Percentiles rank a stretch among this genome's conserved stretches.
phyloP scores from a whole-genome alignment of 2,329 filamentous ascomycete species.

The Xenoacremonium recifei region DNA sequence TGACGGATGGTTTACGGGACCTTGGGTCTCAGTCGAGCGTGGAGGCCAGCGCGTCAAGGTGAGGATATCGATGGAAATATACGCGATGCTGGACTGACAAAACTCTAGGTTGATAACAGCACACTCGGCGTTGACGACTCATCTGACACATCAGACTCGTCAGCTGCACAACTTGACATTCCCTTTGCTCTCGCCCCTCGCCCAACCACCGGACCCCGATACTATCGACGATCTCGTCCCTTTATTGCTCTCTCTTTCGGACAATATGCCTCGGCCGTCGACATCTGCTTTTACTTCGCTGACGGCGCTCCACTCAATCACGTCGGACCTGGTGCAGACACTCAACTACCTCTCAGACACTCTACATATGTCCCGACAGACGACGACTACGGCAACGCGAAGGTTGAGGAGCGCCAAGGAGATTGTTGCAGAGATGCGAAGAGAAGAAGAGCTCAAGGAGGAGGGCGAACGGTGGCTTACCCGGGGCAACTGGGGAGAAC shows the following conservation, averaged over 20 bases:
- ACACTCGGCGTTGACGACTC: slow-evolving; percentile 71
- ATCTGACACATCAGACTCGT: slow-evolving; percentile 73
- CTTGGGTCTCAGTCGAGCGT: slow-evolving; percentile 71
- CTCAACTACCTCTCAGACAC: slow-evolving; percentile 87
- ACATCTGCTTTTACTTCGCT: slow-evolving; percentile 65
- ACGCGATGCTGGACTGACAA: slow-evolving; percentile 11
- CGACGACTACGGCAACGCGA: slow-evolving; percentile 76
- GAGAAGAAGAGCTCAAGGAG: slow-evolving; percentile 79
- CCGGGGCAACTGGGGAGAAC: slow-evolving; percentile 78
- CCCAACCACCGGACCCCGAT: slow-evolving; percentile 60
- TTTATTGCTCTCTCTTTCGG: slow-evolving; percentile 62
- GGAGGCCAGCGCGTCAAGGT: slow-evolving; percentile 72
- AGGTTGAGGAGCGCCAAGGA: slow-evolving; percentile 80
- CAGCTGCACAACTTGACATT: slow-evolving; percentile 73
- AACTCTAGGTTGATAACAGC: slow-evolving; percentile 66
- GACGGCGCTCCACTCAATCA: slow-evolving; percentile 66
- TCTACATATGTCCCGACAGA: slow-evolving; percentile 90
- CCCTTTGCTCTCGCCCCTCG: slow-evolving; percentile 66
- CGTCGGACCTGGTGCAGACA: slow-evolving; percentile 71
- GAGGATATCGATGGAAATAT: slow-evolving; percentile 18
- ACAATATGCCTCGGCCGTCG: slow-evolving; percentile 64
- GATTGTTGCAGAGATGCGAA: slow-evolving; percentile 79
- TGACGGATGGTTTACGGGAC: slow-evolving; percentile 68
- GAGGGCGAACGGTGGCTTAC: slow-evolving; percentile 81
- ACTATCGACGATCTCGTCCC: slow-evolving; percentile 69